These are phyloP conservation scores for Xeromyces bisporus DNA, from an alignment of 495 filamentous ascomycete genomes.

Conservation along the genomic window DNA sequence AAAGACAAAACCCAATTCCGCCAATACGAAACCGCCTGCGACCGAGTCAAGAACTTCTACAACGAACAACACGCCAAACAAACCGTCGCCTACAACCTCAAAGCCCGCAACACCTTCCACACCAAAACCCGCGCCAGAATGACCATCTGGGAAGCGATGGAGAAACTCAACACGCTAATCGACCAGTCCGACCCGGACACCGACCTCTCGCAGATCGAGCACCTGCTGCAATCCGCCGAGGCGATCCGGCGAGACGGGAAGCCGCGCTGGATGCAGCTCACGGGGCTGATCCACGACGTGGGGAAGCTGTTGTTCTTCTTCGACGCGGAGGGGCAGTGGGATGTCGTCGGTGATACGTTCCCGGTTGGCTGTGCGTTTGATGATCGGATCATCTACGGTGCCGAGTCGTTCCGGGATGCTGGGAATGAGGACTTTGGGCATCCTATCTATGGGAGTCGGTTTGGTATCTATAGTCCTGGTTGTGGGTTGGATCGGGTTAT, in stretches of 20 bases:
- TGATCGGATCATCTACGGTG: conserved; percentile 54
- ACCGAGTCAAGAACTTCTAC: conserved; percentile 71
- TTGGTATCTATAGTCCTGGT: conserved; percentile 61
- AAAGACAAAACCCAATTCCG: conserved; percentile 75
- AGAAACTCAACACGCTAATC: conserved; percentile 74
- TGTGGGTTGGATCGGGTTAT: conserved; percentile 74
- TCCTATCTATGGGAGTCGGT: conserved; percentile 48
- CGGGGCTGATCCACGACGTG: conserved; percentile 76
- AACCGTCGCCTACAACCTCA: conserved; percentile 69
- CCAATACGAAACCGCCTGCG: conserved; percentile 61
- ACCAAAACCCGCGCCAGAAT: conserved; percentile 51
- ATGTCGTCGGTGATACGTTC: conserved; percentile 83
- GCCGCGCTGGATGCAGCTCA: conserved; percentile 84
- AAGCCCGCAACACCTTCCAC: conserved; percentile 54
- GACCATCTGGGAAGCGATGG: conserved; percentile 78
- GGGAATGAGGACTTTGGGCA: conserved; percentile 57
- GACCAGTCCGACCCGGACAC: conserved; percentile 86
- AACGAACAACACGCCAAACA: conserved; percentile 70
- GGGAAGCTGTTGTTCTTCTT: conserved; percentile 81
- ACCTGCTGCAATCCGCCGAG: conserved; percentile 72
- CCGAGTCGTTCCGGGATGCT: conserved; percentile 49
- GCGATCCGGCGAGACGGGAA: conserved; percentile 78
- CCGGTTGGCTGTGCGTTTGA: conserved; percentile 78
- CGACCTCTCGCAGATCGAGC: conserved; percentile 69
- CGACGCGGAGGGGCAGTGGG: conserved; percentile 72